A percentile compares a stretch with the other conserved stretches of the same genome.
Evolutionary conservation across 192 early-diverging fungal genomes (phyloP).

Genomic region (Diversispora eburnea): DNA sequence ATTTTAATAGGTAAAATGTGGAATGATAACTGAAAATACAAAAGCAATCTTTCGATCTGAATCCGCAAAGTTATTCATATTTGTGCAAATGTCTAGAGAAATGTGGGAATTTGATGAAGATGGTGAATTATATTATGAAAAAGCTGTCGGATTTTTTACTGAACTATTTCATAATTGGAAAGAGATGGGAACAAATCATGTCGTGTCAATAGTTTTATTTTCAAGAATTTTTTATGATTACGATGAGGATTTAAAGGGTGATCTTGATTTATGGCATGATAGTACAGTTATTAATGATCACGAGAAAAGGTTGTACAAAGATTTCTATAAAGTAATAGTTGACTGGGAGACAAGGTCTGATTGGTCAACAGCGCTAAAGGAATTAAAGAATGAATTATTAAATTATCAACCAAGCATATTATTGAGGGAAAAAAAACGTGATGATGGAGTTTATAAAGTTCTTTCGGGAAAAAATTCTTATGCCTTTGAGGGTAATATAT

Average conservation of each 20-base stretch:
- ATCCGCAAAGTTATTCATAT: conserved; percentile 90
- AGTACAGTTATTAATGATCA: conserved; percentile 43
- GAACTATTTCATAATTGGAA: conserved; percentile 88
- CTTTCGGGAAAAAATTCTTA: conserved; percentile 77
- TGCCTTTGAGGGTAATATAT: conserved; percentile 88
- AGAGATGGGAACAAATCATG: conserved; percentile 77
- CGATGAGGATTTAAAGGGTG: conserved; percentile 38
- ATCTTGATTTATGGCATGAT: conserved; percentile 42
- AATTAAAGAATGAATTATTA: conserved; percentile 73
- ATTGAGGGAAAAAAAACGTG: conserved; percentile 36
- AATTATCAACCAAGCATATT: conserved; percentile 68
- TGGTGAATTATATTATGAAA: conserved; percentile 92
- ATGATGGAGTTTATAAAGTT: conserved; percentile 41
- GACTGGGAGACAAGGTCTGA: conserved; percentile 85
- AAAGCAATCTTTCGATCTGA: conserved; percentile 89
- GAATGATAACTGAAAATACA: conserved; percentile 75
- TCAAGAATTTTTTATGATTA: conserved; percentile 78
- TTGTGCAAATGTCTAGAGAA: conserved; percentile 94
- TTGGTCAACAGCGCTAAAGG: conserved; percentile 62
- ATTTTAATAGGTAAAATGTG: conserved; percentile 60
- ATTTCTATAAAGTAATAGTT: conserved; percentile 93
- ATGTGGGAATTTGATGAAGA: conserved; percentile 99
- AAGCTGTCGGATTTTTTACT: conserved; percentile 84
- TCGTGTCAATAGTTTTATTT: conserved; percentile 94
- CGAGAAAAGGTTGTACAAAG: conserved; percentile 69